Evolutionary conservation across 768 basidiomycete genomes (phyloP).

Genomic region (Rhodotorula taiwanensis): DNA sequence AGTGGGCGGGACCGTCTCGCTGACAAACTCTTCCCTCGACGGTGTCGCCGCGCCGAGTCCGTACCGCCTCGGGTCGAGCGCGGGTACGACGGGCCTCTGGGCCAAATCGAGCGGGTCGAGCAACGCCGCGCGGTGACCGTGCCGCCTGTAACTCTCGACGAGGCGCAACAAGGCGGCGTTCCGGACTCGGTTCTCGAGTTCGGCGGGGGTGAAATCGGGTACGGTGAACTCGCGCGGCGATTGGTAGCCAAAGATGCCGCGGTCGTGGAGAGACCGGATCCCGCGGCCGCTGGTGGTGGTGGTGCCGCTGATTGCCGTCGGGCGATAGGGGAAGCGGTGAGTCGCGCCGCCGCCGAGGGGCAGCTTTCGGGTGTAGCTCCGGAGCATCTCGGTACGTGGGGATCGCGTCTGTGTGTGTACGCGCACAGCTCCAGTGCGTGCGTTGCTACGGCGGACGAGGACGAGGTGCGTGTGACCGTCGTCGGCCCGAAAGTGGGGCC

Average conservation of each 20-base stretch:
- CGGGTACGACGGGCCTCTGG: slow-evolving; percentile 52
- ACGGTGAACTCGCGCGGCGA: slow-evolving; percentile 9
- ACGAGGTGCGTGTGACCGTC: too few relatives aligned
- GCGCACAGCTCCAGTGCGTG: too few relatives aligned
- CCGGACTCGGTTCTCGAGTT: slow-evolving; percentile 59
- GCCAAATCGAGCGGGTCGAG: slow-evolving; percentile 85
- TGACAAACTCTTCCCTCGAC: slow-evolving; percentile 52
- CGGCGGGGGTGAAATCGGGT: slow-evolving; percentile 49
- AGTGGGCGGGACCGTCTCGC: neutral
- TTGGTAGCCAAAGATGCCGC: slow-evolving; percentile 20
- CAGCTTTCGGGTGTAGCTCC: too few relatives aligned
- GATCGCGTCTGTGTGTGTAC: too few relatives aligned
- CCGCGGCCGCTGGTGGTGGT: too few relatives aligned
- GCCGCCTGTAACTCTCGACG: slow-evolving; percentile 65
- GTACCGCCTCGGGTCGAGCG: slow-evolving; percentile 52
- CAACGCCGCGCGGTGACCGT: slow-evolving; percentile 74
- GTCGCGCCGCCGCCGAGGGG: too few relatives aligned
- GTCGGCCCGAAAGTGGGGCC: too few relatives aligned
- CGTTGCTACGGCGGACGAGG: too few relatives aligned
- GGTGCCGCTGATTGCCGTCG: too few relatives aligned
- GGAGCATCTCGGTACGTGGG: too few relatives aligned
- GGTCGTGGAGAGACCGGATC: neutral
- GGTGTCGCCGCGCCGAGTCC: slow-evolving; percentile 71
- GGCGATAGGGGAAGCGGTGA: too few relatives aligned
- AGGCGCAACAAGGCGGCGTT: slow-evolving; percentile 80